Base-by-base conservation (phyloP, 805 yeast species). In the Kazachstania psychrophila region DNA sequence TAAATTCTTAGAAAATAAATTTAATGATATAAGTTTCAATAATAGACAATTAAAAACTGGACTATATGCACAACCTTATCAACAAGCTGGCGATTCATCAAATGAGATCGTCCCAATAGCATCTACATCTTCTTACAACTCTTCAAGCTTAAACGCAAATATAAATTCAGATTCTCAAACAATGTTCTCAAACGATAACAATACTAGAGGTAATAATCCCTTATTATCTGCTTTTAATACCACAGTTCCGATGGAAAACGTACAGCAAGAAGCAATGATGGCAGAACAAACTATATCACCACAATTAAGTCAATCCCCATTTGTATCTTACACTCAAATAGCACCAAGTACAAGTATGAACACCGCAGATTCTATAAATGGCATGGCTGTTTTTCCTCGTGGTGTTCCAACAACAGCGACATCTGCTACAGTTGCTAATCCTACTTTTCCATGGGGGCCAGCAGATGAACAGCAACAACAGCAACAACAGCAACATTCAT, bases 31-130 rank as follows among this genome's bases (percentile, higher is more conserved):
- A 10, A 47, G 49, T 19, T 19, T 39, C n/a, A 39, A 38, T 20
- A 57, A 56, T 34, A 45, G 49, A 23, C 46, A 47, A 20, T 29
- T 48, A 14, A 56, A 49, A 35, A 33, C 39, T 13, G 19, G 23
- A 11, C 23, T 42, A 28, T 30, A 37, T 13, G 39, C 42, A 7
- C 41, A 40, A 31, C 40, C 41, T 1, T 42, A 40, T 22, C 39
- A 31, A 20, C 33, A 29, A 17, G 33, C 23, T 11, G 23, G 5
- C 7, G 28, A 20, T 19, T 17, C 19, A 10, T 12, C 44, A 28
- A 24, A 36, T 23, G 33, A 33, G 20, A 22, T 31, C 24, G 9
- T 23, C 13, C 36, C 40, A 15, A 23, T 14, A 12, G 15, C 31
- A 5, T 20, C 40, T 10, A 17, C 28, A 7, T 23, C 38, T 4